These are phyloP conservation scores for Styphnolobium japonicum DNA, from an alignment of 306 rosid species.

Conservation along the genomic window DNA sequence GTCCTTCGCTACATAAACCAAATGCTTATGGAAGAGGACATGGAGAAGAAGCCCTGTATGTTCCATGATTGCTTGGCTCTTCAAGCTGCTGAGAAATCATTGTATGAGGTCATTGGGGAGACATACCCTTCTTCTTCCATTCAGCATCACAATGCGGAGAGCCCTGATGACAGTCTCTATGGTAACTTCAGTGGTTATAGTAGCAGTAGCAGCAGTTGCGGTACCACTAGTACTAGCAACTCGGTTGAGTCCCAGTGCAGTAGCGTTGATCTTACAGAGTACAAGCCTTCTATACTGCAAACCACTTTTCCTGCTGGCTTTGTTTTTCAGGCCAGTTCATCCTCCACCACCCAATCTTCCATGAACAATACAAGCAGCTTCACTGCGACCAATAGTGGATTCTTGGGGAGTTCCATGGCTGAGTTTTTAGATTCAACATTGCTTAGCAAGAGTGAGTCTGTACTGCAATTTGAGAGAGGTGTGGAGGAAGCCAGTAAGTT, in stretches of 20 bases:
- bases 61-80: constrained; percentile 60
- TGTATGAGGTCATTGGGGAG: constrained; percentile 56
- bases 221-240: constrained; percentile 18
- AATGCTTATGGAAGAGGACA: constrained; percentile 79
- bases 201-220: constrained; percentile 15
- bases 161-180: constrained; percentile 34
- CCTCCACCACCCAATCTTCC: constrained; percentile 10
- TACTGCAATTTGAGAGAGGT: constrained; percentile 59
- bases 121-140: constrained; percentile 33
- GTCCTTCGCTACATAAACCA: constrained; percentile 65
- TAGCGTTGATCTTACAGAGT: constrained; percentile 23
- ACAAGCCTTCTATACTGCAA: constrained; percentile 36
- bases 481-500: constrained; percentile 64
- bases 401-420: constrained; percentile 28
- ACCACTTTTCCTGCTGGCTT: constrained; percentile 39
- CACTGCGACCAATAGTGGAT: constrained; percentile 2
- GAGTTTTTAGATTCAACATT: constrained; percentile 27
- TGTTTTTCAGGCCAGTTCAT: constrained; percentile 48
- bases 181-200: constrained; percentile 27
- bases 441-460: constrained; percentile 45
- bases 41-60: constrained; percentile 57
- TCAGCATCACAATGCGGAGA: constrained; percentile 26
- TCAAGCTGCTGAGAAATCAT: constrained; percentile 68
- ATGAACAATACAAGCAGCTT: neutral
- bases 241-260: constrained; percentile 29